These are phyloP conservation scores for Boletus insuetus DNA, from an alignment of 768 basidiomycete species.

Conservation along the genomic window DNA sequence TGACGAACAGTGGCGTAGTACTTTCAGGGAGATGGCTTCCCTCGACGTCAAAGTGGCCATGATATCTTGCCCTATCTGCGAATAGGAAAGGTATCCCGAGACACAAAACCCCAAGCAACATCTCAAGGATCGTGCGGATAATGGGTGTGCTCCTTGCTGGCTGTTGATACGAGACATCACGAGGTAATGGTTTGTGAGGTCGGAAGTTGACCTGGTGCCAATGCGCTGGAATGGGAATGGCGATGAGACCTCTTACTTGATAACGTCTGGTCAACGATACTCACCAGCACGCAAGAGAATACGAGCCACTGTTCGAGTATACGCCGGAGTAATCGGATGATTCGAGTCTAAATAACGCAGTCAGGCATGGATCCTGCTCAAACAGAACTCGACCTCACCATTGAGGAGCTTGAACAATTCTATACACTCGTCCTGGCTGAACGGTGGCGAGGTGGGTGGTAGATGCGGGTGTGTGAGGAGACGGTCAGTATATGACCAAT, in stretches of 20 bases:
- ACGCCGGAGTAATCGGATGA: constrained; percentile 36
- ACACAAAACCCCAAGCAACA: constrained; percentile 62
- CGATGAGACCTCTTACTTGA: not conserved
- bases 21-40: constrained; percentile 42
- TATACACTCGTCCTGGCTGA: constrained; percentile 73
- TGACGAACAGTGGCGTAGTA: constrained; percentile 56
- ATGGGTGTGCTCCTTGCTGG: constrained; percentile 36
- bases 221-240: constrained; percentile 37
- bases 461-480: constrained; percentile 56
- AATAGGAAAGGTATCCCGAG: constrained; percentile 82
- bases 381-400: constrained; percentile 17
- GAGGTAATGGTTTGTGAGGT: constrained; percentile 62
- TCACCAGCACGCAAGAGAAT: constrained; percentile 66
- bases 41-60: constrained; percentile 58
- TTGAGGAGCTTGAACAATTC: constrained; percentile 63
- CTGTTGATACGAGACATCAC: constrained; percentile 39
- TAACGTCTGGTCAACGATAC: constrained; percentile 21
- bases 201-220: constrained; percentile 75
- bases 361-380: not conserved
- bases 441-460: constrained; percentile 55
- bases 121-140: constrained; percentile 50
- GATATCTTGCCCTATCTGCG: constrained; percentile 46
- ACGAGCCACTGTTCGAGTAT: constrained; percentile 65
- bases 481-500: constrained; percentile 81
- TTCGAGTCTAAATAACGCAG: constrained; percentile 12